These are phyloP conservation scores for Acrocalymma vagum DNA, from an alignment of 2,329 filamentous ascomycete species.

Conservation along the genomic window DNA sequence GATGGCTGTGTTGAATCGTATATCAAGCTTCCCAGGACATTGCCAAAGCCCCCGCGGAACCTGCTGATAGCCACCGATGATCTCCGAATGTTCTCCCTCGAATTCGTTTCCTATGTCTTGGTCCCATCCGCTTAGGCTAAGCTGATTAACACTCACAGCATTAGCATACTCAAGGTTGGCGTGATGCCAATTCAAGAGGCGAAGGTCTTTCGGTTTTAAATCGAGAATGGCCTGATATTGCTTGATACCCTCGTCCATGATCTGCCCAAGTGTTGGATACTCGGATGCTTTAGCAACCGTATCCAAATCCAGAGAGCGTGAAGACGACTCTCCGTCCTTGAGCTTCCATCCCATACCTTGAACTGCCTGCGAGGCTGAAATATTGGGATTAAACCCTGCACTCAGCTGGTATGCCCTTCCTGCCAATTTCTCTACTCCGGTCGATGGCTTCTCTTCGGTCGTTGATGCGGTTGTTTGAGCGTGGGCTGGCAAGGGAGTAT, in stretches of 20 bases:
- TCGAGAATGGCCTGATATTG: constrained; percentile 88
- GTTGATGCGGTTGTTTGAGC: constrained; percentile 54
- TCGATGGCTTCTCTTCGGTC: constrained; percentile 57
- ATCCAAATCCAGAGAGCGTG: constrained; percentile 76
- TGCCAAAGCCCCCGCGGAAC: constrained; percentile 87
- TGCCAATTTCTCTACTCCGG: constrained; percentile 68
- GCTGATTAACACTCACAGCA: constrained; percentile 82
- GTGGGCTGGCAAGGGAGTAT: constrained; percentile 57
- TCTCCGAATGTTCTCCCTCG: constrained; percentile 91
- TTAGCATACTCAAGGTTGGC: constrained; percentile 99
- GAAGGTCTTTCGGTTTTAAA: constrained; percentile 83
- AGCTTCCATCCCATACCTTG: constrained; percentile 84
- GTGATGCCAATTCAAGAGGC: constrained; percentile 96
- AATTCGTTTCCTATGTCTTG: constrained; percentile 98
- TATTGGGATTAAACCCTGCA: constrained; percentile 72
- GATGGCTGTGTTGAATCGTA: constrained; percentile 77
- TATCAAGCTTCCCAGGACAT: constrained; percentile 77
- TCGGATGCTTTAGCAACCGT: constrained; percentile 66
- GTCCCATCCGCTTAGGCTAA: constrained; percentile 93
- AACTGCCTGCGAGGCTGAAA: constrained; percentile 79
- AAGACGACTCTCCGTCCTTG: constrained; percentile 67
- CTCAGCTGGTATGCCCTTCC: constrained; percentile 74
- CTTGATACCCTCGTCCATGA: constrained; percentile 88
- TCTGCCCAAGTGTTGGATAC: constrained; percentile 82
- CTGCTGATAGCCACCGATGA: constrained; percentile 92